Evolutionary conservation across 305 asterid genomes (phyloP).

Genomic region (Solanum hybrid): DNA sequence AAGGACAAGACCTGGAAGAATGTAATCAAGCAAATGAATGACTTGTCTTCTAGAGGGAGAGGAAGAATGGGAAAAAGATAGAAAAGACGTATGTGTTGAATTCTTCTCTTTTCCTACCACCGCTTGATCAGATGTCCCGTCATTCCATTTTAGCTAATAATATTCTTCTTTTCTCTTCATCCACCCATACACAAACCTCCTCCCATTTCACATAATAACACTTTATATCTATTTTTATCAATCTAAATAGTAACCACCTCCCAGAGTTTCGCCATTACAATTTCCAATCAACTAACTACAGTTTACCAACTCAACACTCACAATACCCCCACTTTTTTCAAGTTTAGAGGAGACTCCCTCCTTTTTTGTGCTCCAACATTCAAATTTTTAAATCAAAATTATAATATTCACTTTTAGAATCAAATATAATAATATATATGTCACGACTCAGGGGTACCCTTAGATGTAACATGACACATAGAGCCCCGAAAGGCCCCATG

Average conservation of each 20-base stretch:
- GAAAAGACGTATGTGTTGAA: slow-evolving; percentile 25
- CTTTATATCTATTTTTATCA: too few relatives aligned
- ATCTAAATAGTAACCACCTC: not conserved
- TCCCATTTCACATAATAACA: slow-evolving; percentile 40
- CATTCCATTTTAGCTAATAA: slow-evolving; percentile 50
- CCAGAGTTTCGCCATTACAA: slow-evolving; percentile 3
- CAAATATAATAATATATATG: too few relatives aligned
- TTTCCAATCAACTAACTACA: not conserved
- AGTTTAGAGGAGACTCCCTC: too few relatives aligned
- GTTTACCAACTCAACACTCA: not conserved
- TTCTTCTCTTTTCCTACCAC: slow-evolving; percentile 71
- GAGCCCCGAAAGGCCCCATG: too few relatives aligned
- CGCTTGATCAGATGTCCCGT: slow-evolving; percentile 53
- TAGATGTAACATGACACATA: too few relatives aligned
- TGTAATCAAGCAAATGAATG: slow-evolving; percentile 55
- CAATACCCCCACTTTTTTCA: too few relatives aligned
- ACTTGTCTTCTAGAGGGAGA: slow-evolving; percentile 59
- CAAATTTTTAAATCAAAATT: too few relatives aligned
- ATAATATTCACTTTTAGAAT: too few relatives aligned
- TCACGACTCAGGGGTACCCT: too few relatives aligned
- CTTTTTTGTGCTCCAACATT: too few relatives aligned
- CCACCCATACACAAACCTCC: slow-evolving; percentile 45
- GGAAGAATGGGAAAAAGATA: slow-evolving; percentile 18
- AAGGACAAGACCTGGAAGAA: slow-evolving; percentile 36
- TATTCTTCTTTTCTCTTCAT: slow-evolving; percentile 46